Percentiles rank a stretch among this genome's conserved stretches.
These are phyloP conservation scores for Malus hybrid DNA, from an alignment of 331 rosid species.

Conservation along the genomic window DNA sequence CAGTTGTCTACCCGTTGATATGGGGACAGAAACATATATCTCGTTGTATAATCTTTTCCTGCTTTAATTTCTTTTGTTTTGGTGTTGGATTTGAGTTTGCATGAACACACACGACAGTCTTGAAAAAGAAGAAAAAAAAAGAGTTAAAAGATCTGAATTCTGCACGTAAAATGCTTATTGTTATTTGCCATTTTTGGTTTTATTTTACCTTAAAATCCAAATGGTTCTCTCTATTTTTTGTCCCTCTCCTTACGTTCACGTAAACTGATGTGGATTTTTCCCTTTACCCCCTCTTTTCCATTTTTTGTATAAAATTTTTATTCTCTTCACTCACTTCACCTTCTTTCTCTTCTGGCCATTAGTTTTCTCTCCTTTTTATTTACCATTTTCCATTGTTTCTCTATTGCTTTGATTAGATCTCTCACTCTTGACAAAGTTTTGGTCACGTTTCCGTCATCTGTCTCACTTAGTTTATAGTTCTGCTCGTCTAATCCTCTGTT, in stretches of 20 bases:
- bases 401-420: slow-evolving; percentile 15
- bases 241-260: slow-evolving; percentile 8
- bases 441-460: no score
- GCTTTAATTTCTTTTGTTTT: no score
- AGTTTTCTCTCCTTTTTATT: slow-evolving; percentile 16
- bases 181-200: background rate
- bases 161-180: slow-evolving; percentile 6
- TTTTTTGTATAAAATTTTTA: background rate
- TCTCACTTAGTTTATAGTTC: no score
- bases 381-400: slow-evolving; percentile 4
- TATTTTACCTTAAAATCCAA: background rate
- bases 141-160: background rate
- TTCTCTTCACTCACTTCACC: slow-evolving; percentile 19
- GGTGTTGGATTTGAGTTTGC: no score
- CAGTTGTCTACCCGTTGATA: no score
- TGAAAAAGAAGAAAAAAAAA: no score
- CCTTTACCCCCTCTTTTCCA: no score
- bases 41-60: no score
- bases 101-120: no score
- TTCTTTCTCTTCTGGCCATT: slow-evolving; percentile 27
- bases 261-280: slow-evolving; percentile 3
- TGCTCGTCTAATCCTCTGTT: no score
- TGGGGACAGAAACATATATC: no score
- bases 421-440: background rate
- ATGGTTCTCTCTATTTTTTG: background rate